Conservation (phyloP, 352 stramenopile genomes). For the Pythium sukuiense region DNA sequence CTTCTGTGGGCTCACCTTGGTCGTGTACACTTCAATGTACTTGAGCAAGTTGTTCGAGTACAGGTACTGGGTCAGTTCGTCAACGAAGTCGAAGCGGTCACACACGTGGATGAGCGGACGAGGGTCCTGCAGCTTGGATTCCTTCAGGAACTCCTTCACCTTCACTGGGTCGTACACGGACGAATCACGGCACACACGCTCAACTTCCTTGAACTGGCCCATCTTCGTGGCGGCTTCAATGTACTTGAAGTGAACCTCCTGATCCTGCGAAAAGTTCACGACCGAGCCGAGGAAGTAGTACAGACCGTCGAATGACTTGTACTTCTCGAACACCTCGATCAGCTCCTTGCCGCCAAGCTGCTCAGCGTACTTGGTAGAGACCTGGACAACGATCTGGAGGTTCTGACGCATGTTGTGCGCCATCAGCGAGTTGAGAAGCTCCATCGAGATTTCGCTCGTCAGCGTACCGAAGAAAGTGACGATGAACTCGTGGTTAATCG, state of each 20-base stretch:
- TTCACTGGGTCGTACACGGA: constrained; percentile 99
- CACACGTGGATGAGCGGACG: constrained; percentile 99
- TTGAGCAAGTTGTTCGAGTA: constrained; percentile 99
- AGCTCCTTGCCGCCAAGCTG: constrained; percentile 94
- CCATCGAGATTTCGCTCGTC: constrained; percentile 96
- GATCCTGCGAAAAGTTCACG: constrained; percentile 98
- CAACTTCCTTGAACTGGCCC: constrained; percentile 99
- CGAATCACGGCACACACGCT: constrained; percentile 99
- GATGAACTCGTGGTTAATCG: constrained; percentile 97
- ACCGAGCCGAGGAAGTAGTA: constrained; percentile 99
- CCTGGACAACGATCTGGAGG: constrained; percentile 99
- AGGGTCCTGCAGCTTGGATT: constrained; percentile 98
- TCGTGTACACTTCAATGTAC: constrained; percentile 99
- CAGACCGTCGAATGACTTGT: constrained; percentile 97
- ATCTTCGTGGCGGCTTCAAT: constrained; percentile 99
- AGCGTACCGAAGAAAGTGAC: constrained; percentile 99
- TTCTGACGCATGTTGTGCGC: constrained; percentile 97
- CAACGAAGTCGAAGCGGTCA: constrained; percentile 99
- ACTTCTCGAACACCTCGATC: constrained; percentile 99
- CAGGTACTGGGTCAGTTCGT: constrained; percentile 99
- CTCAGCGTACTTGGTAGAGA: constrained; percentile 94
- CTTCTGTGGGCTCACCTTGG: constrained; percentile 97
- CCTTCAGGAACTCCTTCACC: constrained; percentile 99
- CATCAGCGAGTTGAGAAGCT: constrained; percentile 98
- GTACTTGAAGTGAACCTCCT: constrained; percentile 99